Conservation (phyloP, 495 filamentous ascomycete genomes). For the Podospora fimiseda region DNA sequence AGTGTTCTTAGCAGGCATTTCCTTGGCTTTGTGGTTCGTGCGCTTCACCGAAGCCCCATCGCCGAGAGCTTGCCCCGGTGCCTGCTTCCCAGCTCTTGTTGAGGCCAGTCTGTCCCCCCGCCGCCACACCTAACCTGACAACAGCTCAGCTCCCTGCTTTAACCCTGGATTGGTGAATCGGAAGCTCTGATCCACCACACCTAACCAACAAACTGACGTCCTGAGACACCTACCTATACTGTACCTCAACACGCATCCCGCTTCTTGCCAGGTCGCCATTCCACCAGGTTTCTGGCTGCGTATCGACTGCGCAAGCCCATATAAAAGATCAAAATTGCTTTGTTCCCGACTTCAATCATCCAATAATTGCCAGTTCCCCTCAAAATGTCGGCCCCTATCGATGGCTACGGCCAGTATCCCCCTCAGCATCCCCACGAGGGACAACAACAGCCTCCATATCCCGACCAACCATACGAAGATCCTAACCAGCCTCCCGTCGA, state of each 20-base stretch:
- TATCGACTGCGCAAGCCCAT: constrained; percentile 1
- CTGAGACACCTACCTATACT: constrained; percentile 3
- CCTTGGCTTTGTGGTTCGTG: neutral
- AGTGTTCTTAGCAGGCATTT: neutral
- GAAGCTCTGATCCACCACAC: constrained; percentile 11
- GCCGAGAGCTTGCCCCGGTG: neutral
- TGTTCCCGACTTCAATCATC: no score
- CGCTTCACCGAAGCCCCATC: neutral
- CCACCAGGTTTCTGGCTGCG: neutral
- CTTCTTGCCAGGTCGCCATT: constrained; percentile 6
- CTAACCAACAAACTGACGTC: constrained; percentile 4
- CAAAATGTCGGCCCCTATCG: constrained; percentile 51
- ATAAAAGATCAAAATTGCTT: no score
- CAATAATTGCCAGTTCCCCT: neutral
- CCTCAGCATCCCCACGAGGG: constrained; percentile 55
- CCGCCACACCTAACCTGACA: constrained; percentile 13
- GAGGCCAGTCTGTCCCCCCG: constrained; percentile 28
- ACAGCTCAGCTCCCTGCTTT: constrained; percentile 6
- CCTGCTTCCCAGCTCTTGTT: constrained; percentile 4
- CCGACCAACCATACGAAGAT: constrained; percentile 31
- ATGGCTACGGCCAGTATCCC: constrained; percentile 53
- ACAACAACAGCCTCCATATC: constrained; percentile 32
- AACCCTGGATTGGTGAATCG: constrained; percentile 5
- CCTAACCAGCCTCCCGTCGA: constrained; percentile 33
- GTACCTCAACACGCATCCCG: no score